A percentile compares a stretch with the other conserved stretches of the same genome.
Evolutionary conservation across 1,284 basidiomycete genomes (phyloP).

Genomic region (Entoloma clypeatum): DNA sequence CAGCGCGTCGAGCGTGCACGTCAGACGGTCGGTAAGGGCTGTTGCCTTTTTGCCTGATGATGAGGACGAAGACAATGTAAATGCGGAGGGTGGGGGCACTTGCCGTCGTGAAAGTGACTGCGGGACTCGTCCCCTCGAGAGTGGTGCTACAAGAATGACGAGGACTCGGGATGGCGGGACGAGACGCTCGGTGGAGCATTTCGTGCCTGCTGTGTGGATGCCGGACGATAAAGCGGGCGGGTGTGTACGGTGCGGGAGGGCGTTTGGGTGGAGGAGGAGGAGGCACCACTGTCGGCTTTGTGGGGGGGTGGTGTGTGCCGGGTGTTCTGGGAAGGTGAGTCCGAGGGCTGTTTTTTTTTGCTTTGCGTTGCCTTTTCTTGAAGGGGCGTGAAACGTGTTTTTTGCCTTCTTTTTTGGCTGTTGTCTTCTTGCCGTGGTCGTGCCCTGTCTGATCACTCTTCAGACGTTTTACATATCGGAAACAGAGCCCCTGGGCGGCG

Average conservation of each 20-base stretch:
- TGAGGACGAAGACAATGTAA: too few species aligned
- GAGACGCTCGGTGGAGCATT: constrained; percentile 73
- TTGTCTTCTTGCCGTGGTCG: constrained; percentile 1
- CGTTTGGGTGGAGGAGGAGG: constrained; percentile 79
- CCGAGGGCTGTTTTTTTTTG: too few species aligned
- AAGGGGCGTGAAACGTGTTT: too few species aligned
- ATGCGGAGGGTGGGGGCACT: too few species aligned
- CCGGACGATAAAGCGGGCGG: constrained; percentile 77
- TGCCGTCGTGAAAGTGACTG: constrained; percentile 29
- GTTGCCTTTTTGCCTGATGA: constrained; percentile 63
- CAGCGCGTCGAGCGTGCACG: constrained; percentile 68
- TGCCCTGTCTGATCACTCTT: constrained; percentile 1
- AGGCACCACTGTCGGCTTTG: constrained; percentile 91
- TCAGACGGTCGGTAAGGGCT: constrained; percentile 68
- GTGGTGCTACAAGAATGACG: constrained; percentile 15
- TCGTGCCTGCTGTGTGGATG: constrained; percentile 90
- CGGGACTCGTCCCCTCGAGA: constrained; percentile 16
- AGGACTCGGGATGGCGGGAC: constrained; percentile 19
- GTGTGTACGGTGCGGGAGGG: constrained; percentile 79
- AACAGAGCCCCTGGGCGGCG: too few species aligned
- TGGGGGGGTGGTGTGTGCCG: constrained; percentile 81
- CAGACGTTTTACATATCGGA: constrained; percentile 80
- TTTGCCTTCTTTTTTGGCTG: too few species aligned
- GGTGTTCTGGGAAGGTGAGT: constrained; percentile 76
- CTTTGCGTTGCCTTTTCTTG: too few species aligned